Evolutionary conservation across 768 basidiomycete genomes (phyloP), one percentile per base, ranked within the genome.

Genomic region (Russula griseocarnosa): DNA sequence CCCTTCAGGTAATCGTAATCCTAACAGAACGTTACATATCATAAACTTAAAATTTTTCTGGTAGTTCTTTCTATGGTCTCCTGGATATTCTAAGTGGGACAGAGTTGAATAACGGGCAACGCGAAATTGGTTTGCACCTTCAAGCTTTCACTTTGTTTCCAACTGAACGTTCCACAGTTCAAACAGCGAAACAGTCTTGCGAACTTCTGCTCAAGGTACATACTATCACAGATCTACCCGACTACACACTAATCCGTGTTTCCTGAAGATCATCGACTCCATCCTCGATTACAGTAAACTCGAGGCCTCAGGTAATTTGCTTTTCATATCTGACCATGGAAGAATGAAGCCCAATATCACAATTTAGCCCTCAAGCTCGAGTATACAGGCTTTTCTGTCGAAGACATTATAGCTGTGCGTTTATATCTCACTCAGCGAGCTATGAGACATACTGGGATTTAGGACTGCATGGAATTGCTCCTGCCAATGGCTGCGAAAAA

Each of bases 271-370:
- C 71, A 90, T 90, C 68, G 86, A 89, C 72, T 87, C 86, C 2
- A 87, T 90, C 55, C 73, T 90, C 67, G 88, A 90, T 70, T 90
- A 89, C 73, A 88, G 86, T 74, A 90, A 90, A 71, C 75, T 89
- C 2, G 88, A 90, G 71, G 88, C 87, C 22, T 88, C 86, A 54
- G 86, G 86, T 83, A 69, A 16, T 65, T 65, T 55, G 71, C 63
- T 42, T 53, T 1, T 55, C 13, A 55, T 32, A 13, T 24, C 5
- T 8, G 56, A 36, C 20, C 22, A 36, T 30, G n/a, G 40, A 8
- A 20, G 38, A 60, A 42, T 57, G 16, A 55, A 69, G 54, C 18
- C 60, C 70, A 38, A 71, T 28, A 2, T 40, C 10, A 11, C 28
- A 42, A 61, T 52, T 3, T 66, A 87, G 87, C 87, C 24, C 78